Base-by-base conservation (phyloP, 805 yeast genomes). In the Hermanozyma aechmeae region DNA sequence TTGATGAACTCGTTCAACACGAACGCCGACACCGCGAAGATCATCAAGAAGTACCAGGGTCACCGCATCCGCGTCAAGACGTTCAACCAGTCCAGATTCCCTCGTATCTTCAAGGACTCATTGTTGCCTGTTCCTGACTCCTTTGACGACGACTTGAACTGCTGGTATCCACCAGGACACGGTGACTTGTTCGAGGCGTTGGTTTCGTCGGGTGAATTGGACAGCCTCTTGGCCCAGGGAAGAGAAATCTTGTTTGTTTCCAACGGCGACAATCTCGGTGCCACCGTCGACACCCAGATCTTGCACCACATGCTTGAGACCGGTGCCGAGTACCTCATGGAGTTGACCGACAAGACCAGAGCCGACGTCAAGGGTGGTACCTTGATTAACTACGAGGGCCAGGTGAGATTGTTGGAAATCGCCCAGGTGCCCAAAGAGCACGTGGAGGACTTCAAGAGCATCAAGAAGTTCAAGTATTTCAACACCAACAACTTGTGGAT, bases 321-420 rank as follows among this genome's bases (percentile, higher is more conserved):
- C 20, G 79, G 79, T 33, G 76, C 96, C 32, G 97, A 92, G 65
- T 92, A 89, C 61, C 77, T 92, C 45, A 92, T 92, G 98, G 98
- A 92, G 65, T 76, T 92, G 58, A 92, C 98, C 31, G 95, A 89
- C 65, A 92, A 92, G 69, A 92, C 98, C 29, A 79, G 97, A 61
- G 98, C 98, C 20, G 98, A 92, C 58, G 98, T 92, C 51, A 92
- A 92, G 65, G 98, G 98, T 68, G 98, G 97, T 68, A 92, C 97
- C 43, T 74, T 92, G 58, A 87, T 92, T 58, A 85, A 85, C 61
- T 92, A 92, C 60, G 89, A 85, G 45, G 97, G 96, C 39, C 77
- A 80, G 52, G 95, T 92, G 35, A 77, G 96, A 61, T 73, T 92
- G 52, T 73, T 92, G 48, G 97, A 92, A 63, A 89, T 92, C 46